Percentiles rank a stretch among this genome's conserved stretches.
phyloP scores from a whole-genome alignment of 169 alveolate genomes.

The Plasmodium gaboni region DNA sequence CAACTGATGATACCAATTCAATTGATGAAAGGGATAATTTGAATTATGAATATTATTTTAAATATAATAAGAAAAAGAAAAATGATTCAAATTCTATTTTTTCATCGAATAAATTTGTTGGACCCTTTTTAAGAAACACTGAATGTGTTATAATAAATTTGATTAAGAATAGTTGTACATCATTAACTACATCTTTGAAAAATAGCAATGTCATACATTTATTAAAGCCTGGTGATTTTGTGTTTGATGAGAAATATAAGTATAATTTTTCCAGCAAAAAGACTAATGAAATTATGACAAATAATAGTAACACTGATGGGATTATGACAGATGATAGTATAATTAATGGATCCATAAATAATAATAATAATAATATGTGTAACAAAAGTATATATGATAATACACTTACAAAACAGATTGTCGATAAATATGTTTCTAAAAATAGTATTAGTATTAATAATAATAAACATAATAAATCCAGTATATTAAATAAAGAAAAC shows the following conservation, averaged over 20 bases:
- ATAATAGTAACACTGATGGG: too few species aligned
- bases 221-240: conserved; percentile 41
- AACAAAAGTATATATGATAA: not conserved
- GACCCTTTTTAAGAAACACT: conserved; percentile 63
- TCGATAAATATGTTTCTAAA: too few species aligned
- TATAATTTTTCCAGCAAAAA: not conserved
- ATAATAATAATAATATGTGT: not conserved
- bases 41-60: conserved; percentile 9
- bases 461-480: not conserved
- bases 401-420: too few species aligned
- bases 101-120: conserved; percentile 59
- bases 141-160: conserved; percentile 65
- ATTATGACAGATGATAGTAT: not conserved
- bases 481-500: conserved; percentile 14
- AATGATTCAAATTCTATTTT: conserved; percentile 23
- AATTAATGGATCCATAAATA: not conserved
- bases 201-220: conserved; percentile 59
- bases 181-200: conserved; percentile 63
- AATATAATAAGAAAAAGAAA: conserved; percentile 31
- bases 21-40: conserved; percentile 2
- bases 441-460: not conserved
- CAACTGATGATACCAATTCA: not conserved
- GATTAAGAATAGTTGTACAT: conserved; percentile 73
- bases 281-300: too few species aligned
- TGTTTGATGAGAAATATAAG: conserved; percentile 22